Base-by-base conservation (phyloP, 345 rosid species). In the Lepidium sativum region DNA sequence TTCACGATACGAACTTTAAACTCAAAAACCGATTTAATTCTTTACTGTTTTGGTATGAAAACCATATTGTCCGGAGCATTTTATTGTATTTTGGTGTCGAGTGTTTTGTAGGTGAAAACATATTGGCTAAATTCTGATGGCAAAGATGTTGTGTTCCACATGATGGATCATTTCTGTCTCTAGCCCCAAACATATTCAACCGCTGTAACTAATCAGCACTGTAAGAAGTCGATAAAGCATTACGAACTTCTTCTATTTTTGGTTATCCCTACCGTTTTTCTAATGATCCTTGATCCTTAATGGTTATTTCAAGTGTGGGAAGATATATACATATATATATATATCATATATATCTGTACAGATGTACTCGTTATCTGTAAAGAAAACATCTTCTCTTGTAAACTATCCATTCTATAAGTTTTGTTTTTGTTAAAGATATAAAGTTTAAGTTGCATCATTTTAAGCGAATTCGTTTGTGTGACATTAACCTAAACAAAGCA, bases 101-200 rank as follows among this genome's bases (percentile, higher is more conserved):
- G 21, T 18, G 14, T 25, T 59, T 21, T 62, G 44, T 86, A 91
- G 98, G 98, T 91, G 71, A 88, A 82, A 82, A 81, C 75, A 72
- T 83, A 88, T 78, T 88, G 98, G 95, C 67, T 91, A 72, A 82
- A 91, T 80, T 88, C 96, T 9, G 90, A 91, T 80, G 98, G 98
- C 25, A 86, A 86, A 1, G 96, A 91, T 77, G 98, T 91, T 63
- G 88, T 88, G 23, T 86, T 72, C 72, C 96, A 91, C 69, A 86
- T 91, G 87, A 88, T 91, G 60, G 95, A 88, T 72, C 82, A 86
- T 77, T 91, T 91, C 67, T 83, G 80, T 74, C 80, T 86, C 34
- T 88, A 88, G 82, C 66, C 52, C 17, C 21, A 6, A 20, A 15
- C 51, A 59, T 33, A 8, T 51, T 31, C 27, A 59, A 48, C 34